Evolutionary conservation across 2,329 filamentous ascomycete genomes (phyloP).

Genomic region (Tolypocladium ovalisporum): DNA sequence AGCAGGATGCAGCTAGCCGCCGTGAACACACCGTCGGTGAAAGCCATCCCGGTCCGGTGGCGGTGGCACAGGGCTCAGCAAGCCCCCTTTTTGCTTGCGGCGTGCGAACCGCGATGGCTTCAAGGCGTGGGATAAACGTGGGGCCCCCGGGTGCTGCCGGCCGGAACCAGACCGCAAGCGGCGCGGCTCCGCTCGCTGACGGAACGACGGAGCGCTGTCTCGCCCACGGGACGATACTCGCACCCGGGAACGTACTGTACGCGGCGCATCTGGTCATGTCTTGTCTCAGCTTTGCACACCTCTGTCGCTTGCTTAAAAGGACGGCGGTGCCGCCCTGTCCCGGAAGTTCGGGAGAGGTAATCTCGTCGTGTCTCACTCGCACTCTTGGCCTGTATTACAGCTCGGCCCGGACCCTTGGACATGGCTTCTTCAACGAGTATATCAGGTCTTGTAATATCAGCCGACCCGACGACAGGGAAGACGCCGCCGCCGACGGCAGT

Average conservation of each 20-base stretch:
- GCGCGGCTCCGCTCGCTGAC: not conserved
- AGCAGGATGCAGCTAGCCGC: conserved; percentile 9
- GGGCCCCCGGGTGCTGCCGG: not conserved
- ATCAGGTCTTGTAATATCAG: too few relatives aligned
- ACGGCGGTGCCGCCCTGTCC: not conserved
- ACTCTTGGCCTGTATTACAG: not conserved
- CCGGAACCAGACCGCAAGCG: not conserved
- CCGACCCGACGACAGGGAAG: conserved; percentile 1
- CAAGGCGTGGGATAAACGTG: not conserved
- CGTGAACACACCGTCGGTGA: conserved; percentile 12
- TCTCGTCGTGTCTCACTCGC: not conserved
- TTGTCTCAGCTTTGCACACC: not conserved
- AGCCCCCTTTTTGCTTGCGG: not conserved
- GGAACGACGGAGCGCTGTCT: not conserved
- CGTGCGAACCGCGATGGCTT: not conserved
- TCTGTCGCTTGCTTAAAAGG: not conserved
- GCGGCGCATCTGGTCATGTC: not conserved
- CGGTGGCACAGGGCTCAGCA: conserved; percentile 3
- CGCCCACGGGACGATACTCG: not conserved
- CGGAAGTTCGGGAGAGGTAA: conserved; percentile 3
- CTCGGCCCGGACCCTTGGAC: not conserved
- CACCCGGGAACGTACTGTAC: not conserved
- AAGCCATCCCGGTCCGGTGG: conserved; percentile 2
- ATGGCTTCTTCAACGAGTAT: not conserved
- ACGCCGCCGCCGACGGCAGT: conserved; percentile 2